phyloP scores from a whole-genome alignment of 176 grass and related monocot species.

The Avena insularis region DNA sequence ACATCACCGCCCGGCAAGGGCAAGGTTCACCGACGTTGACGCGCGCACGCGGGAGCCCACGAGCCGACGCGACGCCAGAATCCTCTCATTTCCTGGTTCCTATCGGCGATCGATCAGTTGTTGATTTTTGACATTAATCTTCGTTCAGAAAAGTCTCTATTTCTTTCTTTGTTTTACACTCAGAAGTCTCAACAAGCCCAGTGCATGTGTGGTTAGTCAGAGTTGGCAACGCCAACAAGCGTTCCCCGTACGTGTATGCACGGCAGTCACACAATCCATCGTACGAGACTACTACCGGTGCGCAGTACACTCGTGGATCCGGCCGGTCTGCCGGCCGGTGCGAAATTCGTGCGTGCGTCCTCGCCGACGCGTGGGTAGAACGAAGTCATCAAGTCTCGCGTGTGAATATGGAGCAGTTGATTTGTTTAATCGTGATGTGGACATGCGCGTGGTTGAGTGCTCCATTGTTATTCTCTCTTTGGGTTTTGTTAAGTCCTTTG shows the following conservation, averaged over 20 bases:
- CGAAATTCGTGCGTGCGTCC: neutral
- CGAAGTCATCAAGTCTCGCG: neutral
- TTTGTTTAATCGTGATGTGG: neutral
- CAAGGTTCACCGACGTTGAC: neutral
- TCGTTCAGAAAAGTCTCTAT: neutral
- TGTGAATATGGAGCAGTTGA: neutral
- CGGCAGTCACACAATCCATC: neutral
- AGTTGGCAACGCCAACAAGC: neutral
- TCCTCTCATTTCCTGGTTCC: neutral
- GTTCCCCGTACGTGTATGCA: neutral
- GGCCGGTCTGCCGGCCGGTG: neutral
- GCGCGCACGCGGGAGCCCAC: neutral
- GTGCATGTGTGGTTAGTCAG: neutral
- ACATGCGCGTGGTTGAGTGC: neutral
- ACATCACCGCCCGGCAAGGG: slow-evolving; percentile 23
- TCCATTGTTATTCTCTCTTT: neutral
- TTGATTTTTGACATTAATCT: neutral
- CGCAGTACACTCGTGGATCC: neutral
- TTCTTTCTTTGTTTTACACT: no score
- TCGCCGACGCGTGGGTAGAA: neutral
- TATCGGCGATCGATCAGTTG: neutral
- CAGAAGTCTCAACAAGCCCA: no score
- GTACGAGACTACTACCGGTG: neutral
- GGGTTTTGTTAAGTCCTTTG: neutral
- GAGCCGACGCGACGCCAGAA: neutral